These are phyloP conservation scores for Strigomonas culicis DNA, from an alignment of 208 protist species.

Conservation along the genomic window DNA sequence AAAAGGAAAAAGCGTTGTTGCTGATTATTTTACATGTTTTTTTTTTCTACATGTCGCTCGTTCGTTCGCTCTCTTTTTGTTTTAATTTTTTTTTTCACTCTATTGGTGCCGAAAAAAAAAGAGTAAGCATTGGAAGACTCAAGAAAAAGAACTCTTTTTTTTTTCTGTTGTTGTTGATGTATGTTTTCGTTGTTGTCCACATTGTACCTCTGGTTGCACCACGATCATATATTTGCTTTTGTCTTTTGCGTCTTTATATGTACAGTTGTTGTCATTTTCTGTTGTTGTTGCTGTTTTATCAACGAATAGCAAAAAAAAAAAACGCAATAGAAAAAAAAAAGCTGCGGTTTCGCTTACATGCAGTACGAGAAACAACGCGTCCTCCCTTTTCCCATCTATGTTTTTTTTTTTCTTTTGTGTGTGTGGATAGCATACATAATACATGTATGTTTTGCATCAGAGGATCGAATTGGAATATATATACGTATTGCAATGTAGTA, in stretches of 20 bases:
- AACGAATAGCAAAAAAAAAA: slow-evolving; percentile 7
- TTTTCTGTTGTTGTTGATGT: not conserved
- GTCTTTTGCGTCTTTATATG: not conserved
- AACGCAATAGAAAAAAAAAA: not conserved
- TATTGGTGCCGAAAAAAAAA: too few relatives aligned
- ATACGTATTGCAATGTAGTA: too few relatives aligned
- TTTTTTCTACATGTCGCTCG: not conserved
- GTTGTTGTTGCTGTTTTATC: not conserved
- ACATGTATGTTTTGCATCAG: too few relatives aligned
- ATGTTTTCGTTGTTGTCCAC: not conserved
- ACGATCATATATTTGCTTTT: not conserved
- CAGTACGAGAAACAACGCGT: too few relatives aligned
- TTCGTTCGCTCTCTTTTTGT: not conserved
- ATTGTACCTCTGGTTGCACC: not conserved
- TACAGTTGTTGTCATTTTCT: not conserved
- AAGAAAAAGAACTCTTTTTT: not conserved
- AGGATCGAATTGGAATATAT: too few relatives aligned
- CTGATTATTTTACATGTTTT: not conserved
- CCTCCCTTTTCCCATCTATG: too few relatives aligned
- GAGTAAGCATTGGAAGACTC: too few relatives aligned
- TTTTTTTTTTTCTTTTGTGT: too few relatives aligned
- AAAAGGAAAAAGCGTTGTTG: too few relatives aligned
- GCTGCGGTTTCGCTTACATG: not conserved
- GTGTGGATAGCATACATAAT: too few relatives aligned
- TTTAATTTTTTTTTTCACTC: not conserved